These are phyloP conservation scores for Rhododendron vialii DNA, from an alignment of 148 eudicot genomes.

Conservation along the genomic window DNA sequence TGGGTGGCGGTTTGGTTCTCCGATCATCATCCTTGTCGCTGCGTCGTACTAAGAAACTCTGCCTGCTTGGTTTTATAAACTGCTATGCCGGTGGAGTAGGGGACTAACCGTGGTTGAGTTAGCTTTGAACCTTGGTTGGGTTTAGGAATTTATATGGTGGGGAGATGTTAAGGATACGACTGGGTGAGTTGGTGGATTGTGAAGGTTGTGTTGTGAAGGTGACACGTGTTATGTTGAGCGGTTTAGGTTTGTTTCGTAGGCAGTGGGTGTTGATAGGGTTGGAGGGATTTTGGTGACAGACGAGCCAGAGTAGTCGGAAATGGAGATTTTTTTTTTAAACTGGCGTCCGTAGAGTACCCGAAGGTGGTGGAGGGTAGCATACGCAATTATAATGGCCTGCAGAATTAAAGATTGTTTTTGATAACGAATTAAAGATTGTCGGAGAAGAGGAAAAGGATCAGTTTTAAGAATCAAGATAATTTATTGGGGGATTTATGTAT, in stretches of 20 bases:
- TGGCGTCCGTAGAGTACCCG: neutral
- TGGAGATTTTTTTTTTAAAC: neutral
- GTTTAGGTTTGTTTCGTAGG: neutral
- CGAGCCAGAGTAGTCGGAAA: neutral
- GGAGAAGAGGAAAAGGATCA: too few relatives aligned
- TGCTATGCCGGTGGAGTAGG: neutral
- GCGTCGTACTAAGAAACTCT: neutral
- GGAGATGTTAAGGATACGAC: neutral
- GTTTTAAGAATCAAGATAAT: too few relatives aligned
- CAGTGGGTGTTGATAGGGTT: neutral
- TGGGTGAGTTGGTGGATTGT: neutral
- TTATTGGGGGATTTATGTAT: too few relatives aligned
- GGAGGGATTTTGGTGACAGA: neutral
- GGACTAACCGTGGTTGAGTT: slow-evolving; percentile 9
- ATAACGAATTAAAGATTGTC: too few relatives aligned
- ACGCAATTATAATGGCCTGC: neutral
- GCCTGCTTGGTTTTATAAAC: neutral
- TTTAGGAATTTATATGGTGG: neutral
- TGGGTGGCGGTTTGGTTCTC: neutral
- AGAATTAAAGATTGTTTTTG: too few relatives aligned
- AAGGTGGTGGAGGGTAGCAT: neutral
- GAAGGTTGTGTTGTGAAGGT: neutral
- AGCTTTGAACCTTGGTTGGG: neutral
- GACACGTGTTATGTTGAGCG: neutral
- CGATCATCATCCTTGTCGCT: slow-evolving; percentile 4